Evolutionary conservation across 2,329 filamentous ascomycete genomes (phyloP).

Genomic region (Alternaria viburni): DNA sequence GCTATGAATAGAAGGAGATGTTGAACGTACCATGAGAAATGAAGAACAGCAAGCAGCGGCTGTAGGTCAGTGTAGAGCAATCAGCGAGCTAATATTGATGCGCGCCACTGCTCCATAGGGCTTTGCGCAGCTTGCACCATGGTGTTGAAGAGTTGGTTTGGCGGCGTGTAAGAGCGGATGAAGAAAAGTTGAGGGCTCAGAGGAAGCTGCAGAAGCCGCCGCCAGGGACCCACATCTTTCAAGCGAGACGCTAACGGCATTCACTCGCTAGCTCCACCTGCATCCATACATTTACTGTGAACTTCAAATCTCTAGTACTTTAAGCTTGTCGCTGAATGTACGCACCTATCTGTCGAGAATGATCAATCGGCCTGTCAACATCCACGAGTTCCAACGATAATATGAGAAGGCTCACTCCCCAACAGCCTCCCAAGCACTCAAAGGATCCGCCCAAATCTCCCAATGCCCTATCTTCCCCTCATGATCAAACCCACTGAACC

Average conservation of each 20-base stretch:
- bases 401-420: slow-evolving; percentile 16
- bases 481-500: slow-evolving; percentile 49
- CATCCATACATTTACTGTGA: background rate
- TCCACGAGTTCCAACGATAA: background rate
- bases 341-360: background rate
- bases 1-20: slow-evolving; percentile 3
- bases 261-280: background rate
- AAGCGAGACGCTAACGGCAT: slow-evolving; percentile 13
- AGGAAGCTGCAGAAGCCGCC: slow-evolving; percentile 1
- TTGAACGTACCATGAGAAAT: slow-evolving; percentile 14
- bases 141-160: background rate
- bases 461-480: slow-evolving; percentile 50
- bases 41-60: background rate
- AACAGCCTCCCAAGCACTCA: slow-evolving; percentile 52
- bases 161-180: background rate
- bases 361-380: background rate
- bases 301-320: background rate
- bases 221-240: slow-evolving; percentile 2
- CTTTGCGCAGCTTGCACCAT: background rate
- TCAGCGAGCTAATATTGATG: background rate
- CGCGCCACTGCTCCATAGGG: background rate
- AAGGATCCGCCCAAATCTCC: slow-evolving; percentile 55
- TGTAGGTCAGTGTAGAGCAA: background rate
- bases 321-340: background rate
- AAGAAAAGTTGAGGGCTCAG: slow-evolving; percentile 13